These are phyloP conservation scores for Dendrobium huoshanense DNA, from an alignment of 106 monocot genomes.

Conservation along the genomic window DNA sequence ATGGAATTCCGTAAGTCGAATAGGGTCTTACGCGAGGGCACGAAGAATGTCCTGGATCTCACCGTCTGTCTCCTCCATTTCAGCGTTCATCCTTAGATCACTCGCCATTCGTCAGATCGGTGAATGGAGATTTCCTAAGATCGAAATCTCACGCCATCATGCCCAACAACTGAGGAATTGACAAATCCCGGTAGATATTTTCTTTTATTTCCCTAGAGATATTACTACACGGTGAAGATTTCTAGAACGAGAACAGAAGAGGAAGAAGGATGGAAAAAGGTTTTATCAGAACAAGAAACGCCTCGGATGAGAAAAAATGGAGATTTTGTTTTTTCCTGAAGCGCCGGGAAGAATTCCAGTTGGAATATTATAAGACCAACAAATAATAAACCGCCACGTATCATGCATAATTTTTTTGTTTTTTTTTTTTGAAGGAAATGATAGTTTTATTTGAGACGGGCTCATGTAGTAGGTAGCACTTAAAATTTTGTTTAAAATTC, in stretches of 20 bases:
- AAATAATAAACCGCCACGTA: too few species aligned
- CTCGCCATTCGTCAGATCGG: conserved; percentile 12
- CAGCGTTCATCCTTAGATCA: conserved; percentile 21
- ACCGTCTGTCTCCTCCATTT: conserved; percentile 40
- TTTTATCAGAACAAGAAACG: neutral
- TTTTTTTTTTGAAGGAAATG: too few species aligned
- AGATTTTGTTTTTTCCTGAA: neutral
- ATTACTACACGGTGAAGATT: neutral
- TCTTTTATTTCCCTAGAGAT: neutral
- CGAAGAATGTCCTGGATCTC: conserved; percentile 41
- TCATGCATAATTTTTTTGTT: too few species aligned
- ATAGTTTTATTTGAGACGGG: too few species aligned
- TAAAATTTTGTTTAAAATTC: too few species aligned
- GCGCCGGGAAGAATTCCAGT: too few species aligned
- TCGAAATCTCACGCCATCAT: neutral
- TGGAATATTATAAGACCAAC: too few species aligned
- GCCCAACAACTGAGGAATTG: neutral
- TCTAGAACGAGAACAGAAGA: neutral
- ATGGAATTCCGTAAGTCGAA: neutral
- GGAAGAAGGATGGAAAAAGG: neutral
- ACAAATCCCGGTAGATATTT: neutral
- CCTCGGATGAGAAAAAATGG: neutral
- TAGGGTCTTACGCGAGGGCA: conserved; percentile 22
- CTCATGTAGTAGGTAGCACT: too few species aligned
- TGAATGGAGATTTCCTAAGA: neutral